These are phyloP conservation scores for Metarhizium robertsii DNA, from an alignment of 2,329 filamentous ascomycete species.

Conservation along the genomic window DNA sequence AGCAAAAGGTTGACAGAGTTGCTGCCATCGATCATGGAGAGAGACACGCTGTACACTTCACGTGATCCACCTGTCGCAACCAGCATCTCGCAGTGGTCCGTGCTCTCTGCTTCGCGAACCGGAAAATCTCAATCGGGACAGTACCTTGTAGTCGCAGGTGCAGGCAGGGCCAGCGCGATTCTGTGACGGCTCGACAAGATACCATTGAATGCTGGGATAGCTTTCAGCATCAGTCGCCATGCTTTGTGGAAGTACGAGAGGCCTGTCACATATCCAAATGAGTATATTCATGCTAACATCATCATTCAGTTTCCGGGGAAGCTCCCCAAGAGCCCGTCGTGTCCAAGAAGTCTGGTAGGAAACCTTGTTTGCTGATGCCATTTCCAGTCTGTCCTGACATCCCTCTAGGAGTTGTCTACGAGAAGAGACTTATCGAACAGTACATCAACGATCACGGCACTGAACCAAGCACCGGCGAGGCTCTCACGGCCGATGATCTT, in stretches of 20 bases:
- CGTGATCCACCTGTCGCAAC: neutral
- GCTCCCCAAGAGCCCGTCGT: slow-evolving; percentile 89
- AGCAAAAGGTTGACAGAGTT: too few species aligned
- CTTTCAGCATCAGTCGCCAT: slow-evolving; percentile 25
- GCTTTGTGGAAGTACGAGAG: slow-evolving; percentile 38
- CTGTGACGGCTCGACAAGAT: slow-evolving; percentile 7
- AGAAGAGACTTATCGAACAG: slow-evolving; percentile 89
- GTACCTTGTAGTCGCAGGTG: neutral
- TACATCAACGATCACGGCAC: slow-evolving; percentile 91
- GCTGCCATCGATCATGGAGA: too few species aligned
- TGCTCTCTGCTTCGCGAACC: slow-evolving; percentile 3
- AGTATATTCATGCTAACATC: neutral
- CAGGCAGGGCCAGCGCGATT: neutral
- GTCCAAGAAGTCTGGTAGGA: slow-evolving; percentile 83
- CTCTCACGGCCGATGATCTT: slow-evolving; percentile 74
- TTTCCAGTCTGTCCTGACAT: neutral
- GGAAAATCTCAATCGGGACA: slow-evolving; percentile 15
- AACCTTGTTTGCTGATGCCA: slow-evolving; percentile 8
- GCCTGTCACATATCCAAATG: too few species aligned
- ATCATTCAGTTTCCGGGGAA: slow-evolving; percentile 76
- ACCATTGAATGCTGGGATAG: slow-evolving; percentile 11
- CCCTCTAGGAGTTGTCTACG: slow-evolving; percentile 69
- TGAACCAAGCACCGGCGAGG: slow-evolving; percentile 82
- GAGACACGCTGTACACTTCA: neutral
- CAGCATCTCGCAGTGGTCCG: slow-evolving; percentile 1